These are phyloP conservation scores for Phytopythium delawarense DNA, from an alignment of 352 stramenopile species.

Conservation along the genomic window DNA sequence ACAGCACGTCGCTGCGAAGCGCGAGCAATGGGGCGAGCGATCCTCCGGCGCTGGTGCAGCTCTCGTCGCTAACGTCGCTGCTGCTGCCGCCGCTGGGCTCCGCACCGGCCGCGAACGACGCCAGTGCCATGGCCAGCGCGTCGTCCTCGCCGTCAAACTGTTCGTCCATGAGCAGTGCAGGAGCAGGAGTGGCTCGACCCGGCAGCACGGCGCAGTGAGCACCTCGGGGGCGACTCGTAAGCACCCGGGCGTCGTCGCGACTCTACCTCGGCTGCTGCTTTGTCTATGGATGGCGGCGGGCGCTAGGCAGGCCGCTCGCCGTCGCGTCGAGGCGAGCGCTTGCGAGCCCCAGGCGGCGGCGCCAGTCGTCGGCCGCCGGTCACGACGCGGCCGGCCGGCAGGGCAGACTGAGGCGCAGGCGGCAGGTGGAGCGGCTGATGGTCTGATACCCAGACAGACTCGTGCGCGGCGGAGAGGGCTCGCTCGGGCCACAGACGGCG, in stretches of 20 bases:
- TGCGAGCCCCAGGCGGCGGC: background rate
- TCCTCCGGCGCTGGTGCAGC: background rate
- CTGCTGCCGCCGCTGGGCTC: conserved; percentile 3
- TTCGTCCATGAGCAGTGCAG: background rate
- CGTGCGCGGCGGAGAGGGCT: no score
- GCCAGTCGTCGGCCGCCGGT: background rate
- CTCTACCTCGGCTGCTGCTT: background rate
- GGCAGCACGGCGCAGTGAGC: no score
- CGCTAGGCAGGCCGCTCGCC: background rate
- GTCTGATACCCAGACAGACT: background rate
- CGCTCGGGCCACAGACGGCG: no score
- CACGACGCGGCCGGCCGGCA: no score
- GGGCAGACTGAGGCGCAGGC: background rate
- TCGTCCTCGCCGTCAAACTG: background rate
- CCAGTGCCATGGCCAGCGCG: conserved; percentile 1
- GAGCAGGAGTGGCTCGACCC: background rate
- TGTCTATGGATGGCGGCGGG: background rate
- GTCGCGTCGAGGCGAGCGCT: background rate
- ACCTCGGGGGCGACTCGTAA: background rate
- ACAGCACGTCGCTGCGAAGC: conserved; percentile 19
- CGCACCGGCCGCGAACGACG: background rate
- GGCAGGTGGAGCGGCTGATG: background rate
- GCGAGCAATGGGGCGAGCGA: background rate
- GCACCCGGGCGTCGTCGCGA: background rate
- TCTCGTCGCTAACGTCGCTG: conserved; percentile 4